A percentile compares a stretch with the other conserved stretches of the same genome.
Conservation (phyloP, 306 rosid genomes). For the Fragaria vesca region DNA sequence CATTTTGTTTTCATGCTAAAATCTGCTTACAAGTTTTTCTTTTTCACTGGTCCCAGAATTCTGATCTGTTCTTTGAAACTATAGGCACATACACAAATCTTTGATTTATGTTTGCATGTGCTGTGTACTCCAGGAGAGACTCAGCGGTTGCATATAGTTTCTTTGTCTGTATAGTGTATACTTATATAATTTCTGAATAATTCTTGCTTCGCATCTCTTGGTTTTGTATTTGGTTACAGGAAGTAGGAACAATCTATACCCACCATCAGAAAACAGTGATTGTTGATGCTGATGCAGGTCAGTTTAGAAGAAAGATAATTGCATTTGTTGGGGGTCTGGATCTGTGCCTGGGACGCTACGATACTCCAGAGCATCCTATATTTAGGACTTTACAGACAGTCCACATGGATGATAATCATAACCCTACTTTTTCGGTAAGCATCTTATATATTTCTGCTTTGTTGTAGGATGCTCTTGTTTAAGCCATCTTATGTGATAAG, state of each 20-base stretch:
- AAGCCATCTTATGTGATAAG: neutral
- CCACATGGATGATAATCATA: slow-evolving; percentile 72
- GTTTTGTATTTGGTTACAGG: slow-evolving; percentile 42
- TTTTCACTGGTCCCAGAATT: neutral
- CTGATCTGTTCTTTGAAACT: neutral
- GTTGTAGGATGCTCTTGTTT: neutral
- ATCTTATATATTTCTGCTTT: slow-evolving; percentile 12
- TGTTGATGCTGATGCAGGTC: slow-evolving; percentile 85
- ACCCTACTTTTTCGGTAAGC: slow-evolving; percentile 67
- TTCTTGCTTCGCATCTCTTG: slow-evolving; percentile 12
- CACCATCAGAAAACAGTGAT: slow-evolving; percentile 95
- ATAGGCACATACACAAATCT: neutral
- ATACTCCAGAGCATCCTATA: slow-evolving; percentile 66
- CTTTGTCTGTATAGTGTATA: neutral
- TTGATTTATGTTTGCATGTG: neutral
- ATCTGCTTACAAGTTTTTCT: neutral
- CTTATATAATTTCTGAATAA: neutral
- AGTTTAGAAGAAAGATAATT: slow-evolving; percentile 60
- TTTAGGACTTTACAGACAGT: slow-evolving; percentile 61
- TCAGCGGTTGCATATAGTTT: neutral
- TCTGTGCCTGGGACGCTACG: slow-evolving; percentile 78
- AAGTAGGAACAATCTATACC: slow-evolving; percentile 82
- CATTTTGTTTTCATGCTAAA: neutral
- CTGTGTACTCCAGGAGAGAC: neutral
- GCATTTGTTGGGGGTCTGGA: slow-evolving; percentile 97